These are phyloP conservation scores for Diaporthe citriasiana DNA, from an alignment of 2,329 filamentous ascomycete species.

Conservation along the genomic window DNA sequence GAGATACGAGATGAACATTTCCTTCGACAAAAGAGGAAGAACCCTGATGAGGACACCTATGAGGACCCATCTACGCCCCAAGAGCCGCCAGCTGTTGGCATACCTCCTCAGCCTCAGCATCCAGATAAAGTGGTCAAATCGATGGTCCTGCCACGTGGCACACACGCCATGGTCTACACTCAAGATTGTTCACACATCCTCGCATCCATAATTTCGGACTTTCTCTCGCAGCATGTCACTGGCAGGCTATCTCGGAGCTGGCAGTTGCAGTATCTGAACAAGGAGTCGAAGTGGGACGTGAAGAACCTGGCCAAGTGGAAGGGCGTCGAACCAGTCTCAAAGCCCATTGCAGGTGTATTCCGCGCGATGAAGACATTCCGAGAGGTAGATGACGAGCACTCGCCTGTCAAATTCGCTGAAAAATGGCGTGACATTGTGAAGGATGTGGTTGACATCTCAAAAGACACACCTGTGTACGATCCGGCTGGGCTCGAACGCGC, in stretches of 20 bases:
- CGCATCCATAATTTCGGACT: conserved; percentile 85
- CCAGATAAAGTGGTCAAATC: conserved; percentile 74
- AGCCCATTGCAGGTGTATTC: conserved; percentile 83
- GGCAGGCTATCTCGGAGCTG: conserved; percentile 85
- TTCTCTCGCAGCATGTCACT: conserved; percentile 82
- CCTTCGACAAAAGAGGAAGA: conserved; percentile 42
- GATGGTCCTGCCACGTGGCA: conserved; percentile 79
- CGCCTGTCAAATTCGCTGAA: conserved; percentile 78
- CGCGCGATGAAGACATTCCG: conserved; percentile 93
- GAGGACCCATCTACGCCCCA: conserved; percentile 63
- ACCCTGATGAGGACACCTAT: conserved; percentile 50
- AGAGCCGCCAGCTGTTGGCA: conserved; percentile 55
- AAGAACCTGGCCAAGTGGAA: conserved; percentile 97
- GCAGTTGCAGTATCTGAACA: conserved; percentile 91
- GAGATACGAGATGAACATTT: conserved; percentile 58
- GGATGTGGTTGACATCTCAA: conserved; percentile 90
- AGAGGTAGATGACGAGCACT: conserved; percentile 88
- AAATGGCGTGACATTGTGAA: conserved; percentile 77
- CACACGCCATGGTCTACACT: conserved; percentile 87
- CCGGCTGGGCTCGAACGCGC: conserved; percentile 76
- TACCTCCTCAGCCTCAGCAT: conserved; percentile 63
- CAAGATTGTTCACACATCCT: conserved; percentile 81
- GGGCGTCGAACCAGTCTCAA: conserved; percentile 81
- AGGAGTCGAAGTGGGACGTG: conserved; percentile 94
- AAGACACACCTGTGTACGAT: conserved; percentile 92